Evolutionary conservation across 139 green algal species (phyloP), one percentile per base, ranked within the genome.

Genomic region (Asterochloris sp.): DNA sequence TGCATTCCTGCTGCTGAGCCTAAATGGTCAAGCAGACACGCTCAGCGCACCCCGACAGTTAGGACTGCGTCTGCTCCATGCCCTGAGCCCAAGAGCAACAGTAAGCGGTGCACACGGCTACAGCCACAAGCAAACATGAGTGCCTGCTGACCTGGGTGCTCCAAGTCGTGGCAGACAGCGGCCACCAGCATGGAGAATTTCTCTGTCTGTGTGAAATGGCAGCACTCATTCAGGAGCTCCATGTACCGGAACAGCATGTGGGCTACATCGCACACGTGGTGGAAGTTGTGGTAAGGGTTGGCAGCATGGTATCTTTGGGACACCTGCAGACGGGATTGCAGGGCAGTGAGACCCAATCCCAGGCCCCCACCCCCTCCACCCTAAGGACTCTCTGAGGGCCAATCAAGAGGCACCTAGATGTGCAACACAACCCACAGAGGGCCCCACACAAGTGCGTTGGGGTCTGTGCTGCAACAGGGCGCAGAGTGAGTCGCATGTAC

Each of bases 271-370:
- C 85, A 54, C 16, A 76, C 86, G 83, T 95, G 91, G 61, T 82
- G 84, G 77, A 92, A 93, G 89, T 93, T 93, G 84, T 95, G 91
- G 84, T 95, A 95, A 13, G 88, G 83, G 38, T 54, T 54, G 12
- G 88, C 84, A n/a, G 80, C 16, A 10, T 76, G 73, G 83, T 90
- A 90, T 24, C 27, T 62, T 62, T n/a, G 10, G 2, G 47, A 12
- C 17, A 89, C 79, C 83, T 85, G 78, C 54, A 0, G 6, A 15
- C 13, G 12, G 27, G 68, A 64, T 29, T 24, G 16, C 10, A 0
- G 16, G 21, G 28, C 29, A 79, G 13, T 26, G 75, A 66, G 15
- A n/a, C 15, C 19, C 29, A 29, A 11, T 23, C 64, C 17, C 11
- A 16, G 26, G 11, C 27, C 19, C 16, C 47, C 63, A 27, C 28